These are phyloP conservation scores for Fusarium begoniae DNA, from an alignment of 2,329 filamentous ascomycete genomes.

Conservation along the genomic window DNA sequence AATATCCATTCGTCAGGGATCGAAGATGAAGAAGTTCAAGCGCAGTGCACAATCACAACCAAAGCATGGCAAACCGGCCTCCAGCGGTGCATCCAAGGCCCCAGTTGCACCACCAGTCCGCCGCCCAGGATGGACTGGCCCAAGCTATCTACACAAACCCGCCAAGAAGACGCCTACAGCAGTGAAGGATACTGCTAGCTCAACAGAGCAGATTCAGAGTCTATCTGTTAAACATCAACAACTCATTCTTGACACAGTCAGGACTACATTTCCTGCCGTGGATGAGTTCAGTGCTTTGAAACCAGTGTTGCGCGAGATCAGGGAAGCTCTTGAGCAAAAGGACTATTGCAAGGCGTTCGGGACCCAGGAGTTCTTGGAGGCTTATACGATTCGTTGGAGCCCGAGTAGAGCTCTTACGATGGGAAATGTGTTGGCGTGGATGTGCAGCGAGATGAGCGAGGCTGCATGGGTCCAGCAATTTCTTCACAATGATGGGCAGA, in stretches of 20 bases:
- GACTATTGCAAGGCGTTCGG: constrained; percentile 2
- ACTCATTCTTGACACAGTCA: constrained; percentile 13
- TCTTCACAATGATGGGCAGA: not conserved
- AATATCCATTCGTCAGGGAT: not conserved
- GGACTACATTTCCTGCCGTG: not conserved
- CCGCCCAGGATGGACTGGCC: constrained; percentile 10
- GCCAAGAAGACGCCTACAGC: not conserved
- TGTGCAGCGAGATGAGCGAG: constrained; percentile 5
- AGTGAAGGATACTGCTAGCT: not conserved
- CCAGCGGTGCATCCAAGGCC: constrained; percentile 8
- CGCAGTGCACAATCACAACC: constrained; percentile 11
- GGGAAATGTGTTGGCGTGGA: constrained; percentile 7
- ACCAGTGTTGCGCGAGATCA: not conserved
- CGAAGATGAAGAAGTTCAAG: not conserved
- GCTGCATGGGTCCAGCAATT: not conserved
- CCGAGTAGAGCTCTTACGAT: not conserved
- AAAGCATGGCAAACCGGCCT: constrained; percentile 1
- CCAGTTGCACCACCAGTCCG: constrained; percentile 4
- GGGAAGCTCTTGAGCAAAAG: constrained; percentile 7
- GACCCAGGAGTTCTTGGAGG: not conserved
- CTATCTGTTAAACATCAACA: not conserved
- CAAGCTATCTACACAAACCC: constrained; percentile 8
- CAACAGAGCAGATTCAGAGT: not conserved
- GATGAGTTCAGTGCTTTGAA: not conserved
- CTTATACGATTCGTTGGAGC: constrained; percentile 8